Base-by-base conservation (phyloP, 2,329 filamentous ascomycete species). In the Aspergillus bombycis region DNA sequence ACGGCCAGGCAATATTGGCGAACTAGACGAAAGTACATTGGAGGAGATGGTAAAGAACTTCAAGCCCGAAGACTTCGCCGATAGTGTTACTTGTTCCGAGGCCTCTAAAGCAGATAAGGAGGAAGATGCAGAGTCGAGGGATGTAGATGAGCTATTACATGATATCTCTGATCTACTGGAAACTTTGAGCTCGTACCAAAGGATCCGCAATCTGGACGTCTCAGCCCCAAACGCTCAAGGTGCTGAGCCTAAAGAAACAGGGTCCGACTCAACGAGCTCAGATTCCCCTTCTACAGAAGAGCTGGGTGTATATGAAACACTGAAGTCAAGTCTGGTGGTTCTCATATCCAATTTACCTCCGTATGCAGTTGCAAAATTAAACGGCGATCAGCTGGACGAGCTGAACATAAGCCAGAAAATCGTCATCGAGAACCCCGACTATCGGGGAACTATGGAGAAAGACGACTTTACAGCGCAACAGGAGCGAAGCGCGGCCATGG, bases 351-450 rank as follows among this genome's bases (percentile, higher is more conserved):
- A 86, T 45, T 80, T 97, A 12, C 93, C 93, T 1, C 93, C 93
- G 1, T 95, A 93, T 73, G 91, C 91, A 1, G 91, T 97, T 28
- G 89, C 93, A 7, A 94, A 95, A 72, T 82, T 97, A 65, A 90
- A 96, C 71, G 93, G 93, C 11, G 91, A 96, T 74, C 91, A 93
- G 75, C 80, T 96, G n/a, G 90, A 89, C 34, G 91, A 93, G 62
- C 82, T 97, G 55, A 89, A 92, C 66, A 90, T 96, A 73, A 94
- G 90, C 79, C 92, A 88, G 53, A 92, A 88, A 74, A 85, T 97
- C 23, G 80, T 92, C 63, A 82, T 96, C 54, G 87, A 91, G 64
- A 88, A 85, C 8, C 88, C 90, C 58, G 88, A 93, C 71, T 91
- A 91, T 75, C 86, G 86, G 66, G 93, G 93, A 5, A 87, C 90